These are phyloP conservation scores for Dothiorella sarmentorum DNA, from an alignment of 2,329 filamentous ascomycete genomes.

Conservation along the genomic window DNA sequence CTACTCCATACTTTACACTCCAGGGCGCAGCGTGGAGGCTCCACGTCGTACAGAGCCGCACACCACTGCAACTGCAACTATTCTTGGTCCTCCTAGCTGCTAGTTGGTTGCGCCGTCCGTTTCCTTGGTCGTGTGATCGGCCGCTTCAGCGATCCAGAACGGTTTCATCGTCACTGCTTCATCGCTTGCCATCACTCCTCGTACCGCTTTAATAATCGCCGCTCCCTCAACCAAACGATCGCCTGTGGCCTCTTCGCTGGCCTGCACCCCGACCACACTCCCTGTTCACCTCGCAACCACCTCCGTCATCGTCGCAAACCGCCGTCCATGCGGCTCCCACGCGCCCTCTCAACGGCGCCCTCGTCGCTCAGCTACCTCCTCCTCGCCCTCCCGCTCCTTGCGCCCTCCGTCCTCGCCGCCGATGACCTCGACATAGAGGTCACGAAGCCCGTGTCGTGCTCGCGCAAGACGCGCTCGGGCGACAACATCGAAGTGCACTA, in stretches of 20 bases:
- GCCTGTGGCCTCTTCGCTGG: background rate
- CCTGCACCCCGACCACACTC: background rate
- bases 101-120: background rate
- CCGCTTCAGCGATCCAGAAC: slow-evolving; percentile 13
- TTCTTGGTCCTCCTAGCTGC: background rate
- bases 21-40: background rate
- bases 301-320: background rate
- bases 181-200: slow-evolving; percentile 2
- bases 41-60: background rate
- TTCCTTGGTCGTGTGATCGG: slow-evolving; percentile 7
- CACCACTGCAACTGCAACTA: background rate
- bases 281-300: background rate
- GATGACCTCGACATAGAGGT: slow-evolving; percentile 63
- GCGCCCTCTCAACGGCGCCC: slow-evolving; percentile 1
- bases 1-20: background rate
- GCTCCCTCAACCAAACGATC: background rate
- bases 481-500: slow-evolving; percentile 88
- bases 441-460: slow-evolving; percentile 70
- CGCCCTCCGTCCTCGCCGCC: slow-evolving; percentile 44
- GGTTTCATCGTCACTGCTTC: slow-evolving; percentile 16
- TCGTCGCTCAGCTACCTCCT: slow-evolving; percentile 34
- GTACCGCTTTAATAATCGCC: background rate
- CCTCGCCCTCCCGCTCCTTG: slow-evolving; percentile 45
- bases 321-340: slow-evolving; percentile 18
- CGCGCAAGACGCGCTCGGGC: slow-evolving; percentile 65